Percentiles rank a stretch among this genome's conserved stretches.
These are phyloP conservation scores for Acacia crassicarpa DNA, from an alignment of 306 rosid genomes.

Conservation along the genomic window DNA sequence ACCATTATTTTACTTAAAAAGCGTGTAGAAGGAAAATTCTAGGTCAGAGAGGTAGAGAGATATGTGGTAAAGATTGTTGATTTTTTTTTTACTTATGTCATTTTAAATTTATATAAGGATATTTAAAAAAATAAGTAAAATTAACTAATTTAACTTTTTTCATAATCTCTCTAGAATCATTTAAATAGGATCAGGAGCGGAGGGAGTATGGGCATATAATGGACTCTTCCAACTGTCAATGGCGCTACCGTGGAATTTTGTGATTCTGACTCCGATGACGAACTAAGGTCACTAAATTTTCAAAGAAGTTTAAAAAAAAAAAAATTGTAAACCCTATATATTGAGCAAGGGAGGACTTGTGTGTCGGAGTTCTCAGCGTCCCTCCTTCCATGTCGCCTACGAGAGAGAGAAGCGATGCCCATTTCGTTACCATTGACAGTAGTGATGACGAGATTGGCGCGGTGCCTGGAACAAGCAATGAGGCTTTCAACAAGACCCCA, in stretches of 20 bases:
- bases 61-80: too few relatives aligned
- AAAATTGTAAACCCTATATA: not conserved
- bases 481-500: not conserved
- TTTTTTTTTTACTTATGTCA: too few relatives aligned
- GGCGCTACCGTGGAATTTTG: not conserved
- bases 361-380: not conserved
- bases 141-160: too few relatives aligned
- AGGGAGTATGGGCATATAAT: too few relatives aligned
- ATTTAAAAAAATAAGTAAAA: too few relatives aligned
- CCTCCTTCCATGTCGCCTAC: constrained; percentile 33
- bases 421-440: constrained; percentile 35
- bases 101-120: too few relatives aligned
- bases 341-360: not conserved
- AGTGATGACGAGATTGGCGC: constrained; percentile 43
- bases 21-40: too few relatives aligned
- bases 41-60: too few relatives aligned
- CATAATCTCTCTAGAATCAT: too few relatives aligned
- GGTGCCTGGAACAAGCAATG: constrained; percentile 18
- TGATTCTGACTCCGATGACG: not conserved
- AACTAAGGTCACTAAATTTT: not conserved
- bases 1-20: too few relatives aligned
- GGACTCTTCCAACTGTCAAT: not conserved
- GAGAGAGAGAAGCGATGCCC: constrained; percentile 13
- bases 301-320: not conserved
- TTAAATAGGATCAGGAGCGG: too few relatives aligned